A percentile compares a stretch with the other conserved stretches of the same genome.
Conservation (phyloP, 176 grass and related monocot genomes). For the Phoenix dactylifera region DNA sequence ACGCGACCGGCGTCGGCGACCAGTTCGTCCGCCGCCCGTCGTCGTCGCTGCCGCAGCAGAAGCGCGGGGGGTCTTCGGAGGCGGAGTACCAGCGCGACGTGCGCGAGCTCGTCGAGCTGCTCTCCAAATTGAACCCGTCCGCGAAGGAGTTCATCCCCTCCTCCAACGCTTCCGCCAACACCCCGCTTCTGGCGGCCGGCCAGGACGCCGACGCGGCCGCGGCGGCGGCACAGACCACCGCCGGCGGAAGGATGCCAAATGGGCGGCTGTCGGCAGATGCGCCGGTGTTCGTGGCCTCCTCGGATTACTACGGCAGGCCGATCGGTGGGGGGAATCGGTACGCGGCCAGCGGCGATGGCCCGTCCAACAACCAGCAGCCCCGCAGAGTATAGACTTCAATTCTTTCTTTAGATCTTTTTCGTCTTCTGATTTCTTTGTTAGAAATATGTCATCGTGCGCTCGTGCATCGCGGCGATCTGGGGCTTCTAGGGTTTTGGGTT, state of each 20-base stretch:
- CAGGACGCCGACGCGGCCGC: background rate
- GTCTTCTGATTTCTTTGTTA: too few relatives aligned
- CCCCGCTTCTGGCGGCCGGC: too few relatives aligned
- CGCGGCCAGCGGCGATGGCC: background rate
- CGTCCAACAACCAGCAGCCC: background rate
- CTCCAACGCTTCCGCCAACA: background rate
- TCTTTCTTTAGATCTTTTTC: too few relatives aligned
- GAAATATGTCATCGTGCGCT: too few relatives aligned
- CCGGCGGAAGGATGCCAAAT: background rate
- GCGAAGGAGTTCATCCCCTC: constrained; percentile 9
- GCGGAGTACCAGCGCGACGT: background rate
- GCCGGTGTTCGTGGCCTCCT: background rate
- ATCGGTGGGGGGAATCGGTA: background rate
- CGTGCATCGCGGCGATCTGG: too few relatives aligned
- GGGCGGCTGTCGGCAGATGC: background rate
- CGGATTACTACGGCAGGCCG: background rate
- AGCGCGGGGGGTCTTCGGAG: background rate
- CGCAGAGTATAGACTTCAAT: too few relatives aligned
- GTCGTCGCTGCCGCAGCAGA: background rate
- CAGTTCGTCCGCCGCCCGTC: background rate
- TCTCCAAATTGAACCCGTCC: constrained; percentile 7
- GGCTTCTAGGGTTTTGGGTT: too few relatives aligned
- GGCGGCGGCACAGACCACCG: background rate
- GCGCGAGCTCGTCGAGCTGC: background rate
- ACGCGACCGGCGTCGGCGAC: background rate